A percentile compares a stretch with the other conserved stretches of the same genome.
These are phyloP conservation scores for Neoarthrinium moseri DNA, from an alignment of 2,329 filamentous ascomycete species.

Conservation along the genomic window DNA sequence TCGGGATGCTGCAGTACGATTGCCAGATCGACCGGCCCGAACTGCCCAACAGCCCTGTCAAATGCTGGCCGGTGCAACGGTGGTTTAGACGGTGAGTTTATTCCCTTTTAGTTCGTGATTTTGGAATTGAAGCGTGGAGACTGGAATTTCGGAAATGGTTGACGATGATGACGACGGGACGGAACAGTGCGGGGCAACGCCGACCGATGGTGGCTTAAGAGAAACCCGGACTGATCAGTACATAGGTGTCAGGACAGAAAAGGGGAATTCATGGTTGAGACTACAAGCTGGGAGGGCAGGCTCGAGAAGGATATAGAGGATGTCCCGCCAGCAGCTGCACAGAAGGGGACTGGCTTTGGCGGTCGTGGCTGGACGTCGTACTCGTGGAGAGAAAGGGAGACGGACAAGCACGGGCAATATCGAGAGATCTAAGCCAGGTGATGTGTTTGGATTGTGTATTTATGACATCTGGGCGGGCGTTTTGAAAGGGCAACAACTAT, in stretches of 20 bases:
- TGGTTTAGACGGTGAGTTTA: constrained; percentile 57
- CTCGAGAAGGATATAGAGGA: constrained; percentile 10
- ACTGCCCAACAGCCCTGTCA: constrained; percentile 43
- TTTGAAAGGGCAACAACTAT: no score
- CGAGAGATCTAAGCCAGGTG: background rate
- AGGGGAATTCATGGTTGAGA: constrained; percentile 60
- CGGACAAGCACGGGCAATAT: constrained; percentile 1
- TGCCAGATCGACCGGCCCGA: constrained; percentile 53
- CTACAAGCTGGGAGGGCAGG: constrained; percentile 59
- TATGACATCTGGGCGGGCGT: no score
- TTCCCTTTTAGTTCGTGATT: background rate
- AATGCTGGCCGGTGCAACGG: constrained; percentile 57
- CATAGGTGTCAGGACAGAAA: constrained; percentile 57
- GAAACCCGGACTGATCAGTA: background rate
- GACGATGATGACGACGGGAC: background rate
- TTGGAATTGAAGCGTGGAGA: background rate
- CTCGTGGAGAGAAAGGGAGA: constrained; percentile 1
- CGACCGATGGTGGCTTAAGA: background rate
- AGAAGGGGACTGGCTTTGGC: background rate
- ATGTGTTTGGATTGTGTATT: no score
- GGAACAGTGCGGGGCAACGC: background rate
- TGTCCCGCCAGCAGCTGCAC: background rate
- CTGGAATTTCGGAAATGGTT: constrained; percentile 5
- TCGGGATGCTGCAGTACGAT: constrained; percentile 60
- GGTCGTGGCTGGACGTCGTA: background rate